These are phyloP conservation scores for Polytrichum formosum DNA, from an alignment of 225 moss, liverwort and hornwort species.

Conservation along the genomic window DNA sequence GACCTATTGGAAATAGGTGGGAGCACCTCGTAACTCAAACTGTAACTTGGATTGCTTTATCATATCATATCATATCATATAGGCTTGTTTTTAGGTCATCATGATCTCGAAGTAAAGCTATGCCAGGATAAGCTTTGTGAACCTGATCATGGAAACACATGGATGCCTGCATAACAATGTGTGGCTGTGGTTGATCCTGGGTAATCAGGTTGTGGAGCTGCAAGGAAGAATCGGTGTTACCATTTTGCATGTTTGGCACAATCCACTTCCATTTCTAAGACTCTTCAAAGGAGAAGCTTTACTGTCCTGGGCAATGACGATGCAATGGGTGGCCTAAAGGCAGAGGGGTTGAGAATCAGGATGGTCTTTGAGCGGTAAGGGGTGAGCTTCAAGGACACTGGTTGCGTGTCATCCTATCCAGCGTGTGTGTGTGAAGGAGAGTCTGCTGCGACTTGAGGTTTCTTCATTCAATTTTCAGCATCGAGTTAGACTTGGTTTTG, in stretches of 20 bases:
- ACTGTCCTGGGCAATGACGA: not conserved
- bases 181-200: slow-evolving; percentile 10
- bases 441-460: slow-evolving; percentile 23
- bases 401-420: not conserved
- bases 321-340: not conserved
- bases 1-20: slow-evolving; percentile 9
- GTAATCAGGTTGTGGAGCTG: slow-evolving; percentile 21
- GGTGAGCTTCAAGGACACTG: slow-evolving; percentile 4
- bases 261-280: slow-evolving; percentile 19
- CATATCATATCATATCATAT: no score
- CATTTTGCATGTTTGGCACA: slow-evolving; percentile 22
- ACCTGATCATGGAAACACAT: no score
- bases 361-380: slow-evolving; percentile 5
- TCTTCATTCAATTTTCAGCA: slow-evolving; percentile 17
- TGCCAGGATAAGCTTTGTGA: no score
- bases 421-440: slow-evolving; percentile 18
- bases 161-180: no score
- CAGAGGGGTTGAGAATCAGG: slow-evolving; percentile 2
- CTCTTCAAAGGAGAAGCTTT: no score
- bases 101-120: no score
- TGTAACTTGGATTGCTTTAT: no score
- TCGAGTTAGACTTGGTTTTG: slow-evolving; percentile 20
- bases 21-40: not conserved
- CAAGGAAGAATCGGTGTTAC: slow-evolving; percentile 19
- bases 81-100: no score